Percentiles rank a stretch among this genome's conserved stretches.
These are phyloP conservation scores for Aspergillus sp. DNA, from an alignment of 2,329 filamentous ascomycete genomes.

Conservation along the genomic window DNA sequence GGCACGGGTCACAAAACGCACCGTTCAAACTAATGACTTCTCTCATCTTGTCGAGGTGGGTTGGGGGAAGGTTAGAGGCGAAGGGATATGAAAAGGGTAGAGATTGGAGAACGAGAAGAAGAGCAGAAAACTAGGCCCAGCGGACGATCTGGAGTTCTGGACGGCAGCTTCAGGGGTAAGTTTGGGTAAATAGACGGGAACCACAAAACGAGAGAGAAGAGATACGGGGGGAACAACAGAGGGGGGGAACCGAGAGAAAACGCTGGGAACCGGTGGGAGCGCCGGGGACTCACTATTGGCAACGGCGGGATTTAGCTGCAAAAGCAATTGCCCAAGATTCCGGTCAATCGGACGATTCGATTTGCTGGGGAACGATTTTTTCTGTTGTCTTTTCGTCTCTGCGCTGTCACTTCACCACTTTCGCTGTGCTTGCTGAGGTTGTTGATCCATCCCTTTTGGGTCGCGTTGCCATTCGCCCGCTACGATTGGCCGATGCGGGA, in stretches of 20 bases:
- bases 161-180: conserved; percentile 29
- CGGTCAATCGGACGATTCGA: conserved; percentile 32
- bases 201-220: conserved; percentile 21
- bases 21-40: conserved; percentile 99
- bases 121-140: conserved; percentile 28
- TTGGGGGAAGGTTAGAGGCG: conserved; percentile 14
- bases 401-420: conserved; percentile 28
- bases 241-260: conserved; percentile 10
- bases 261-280: conserved; percentile 17
- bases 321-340: conserved; percentile 15
- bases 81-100: conserved; percentile 15
- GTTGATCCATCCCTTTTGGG: conserved; percentile 37
- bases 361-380: conserved; percentile 46
- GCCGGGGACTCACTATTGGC: conserved; percentile 15
- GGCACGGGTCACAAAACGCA: conserved; percentile 50
- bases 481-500: conserved; percentile 27
- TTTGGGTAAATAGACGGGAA: conserved; percentile 17
- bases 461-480: conserved; percentile 29
- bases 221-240: conserved; percentile 13
- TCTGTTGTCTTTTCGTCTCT: conserved; percentile 30
- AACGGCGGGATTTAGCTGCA: conserved; percentile 9
- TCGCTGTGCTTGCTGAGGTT: conserved; percentile 16
- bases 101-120: conserved; percentile 21
- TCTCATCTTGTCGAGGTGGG: conserved; percentile 72
- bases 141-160: conserved; percentile 26